A percentile compares a stretch with the other conserved stretches of the same genome.
These are phyloP conservation scores for Xanthoparmelia taractica DNA, from an alignment of 495 filamentous ascomycete genomes.

Conservation along the genomic window DNA sequence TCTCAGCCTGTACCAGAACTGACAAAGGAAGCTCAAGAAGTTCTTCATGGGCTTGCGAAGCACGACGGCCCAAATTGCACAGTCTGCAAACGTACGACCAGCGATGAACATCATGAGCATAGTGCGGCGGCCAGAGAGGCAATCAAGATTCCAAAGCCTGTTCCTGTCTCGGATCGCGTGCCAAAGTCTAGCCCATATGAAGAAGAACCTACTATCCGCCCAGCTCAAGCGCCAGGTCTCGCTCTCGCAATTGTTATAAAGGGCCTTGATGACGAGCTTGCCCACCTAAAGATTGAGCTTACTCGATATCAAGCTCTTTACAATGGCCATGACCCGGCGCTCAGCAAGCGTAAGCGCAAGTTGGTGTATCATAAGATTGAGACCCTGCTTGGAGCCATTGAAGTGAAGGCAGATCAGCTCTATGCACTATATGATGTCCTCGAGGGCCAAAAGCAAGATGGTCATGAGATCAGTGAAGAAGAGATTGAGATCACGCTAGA, in stretches of 20 bases:
- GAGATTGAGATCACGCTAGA: constrained; percentile 62
- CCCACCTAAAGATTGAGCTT: constrained; percentile 66
- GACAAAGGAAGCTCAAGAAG: constrained; percentile 47
- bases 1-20: constrained; percentile 32
- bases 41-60: constrained; percentile 49
- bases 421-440: constrained; percentile 86
- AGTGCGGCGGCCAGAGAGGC: constrained; percentile 39
- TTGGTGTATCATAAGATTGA: constrained; percentile 57
- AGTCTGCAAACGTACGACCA: constrained; percentile 53
- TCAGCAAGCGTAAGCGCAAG: constrained; percentile 62
- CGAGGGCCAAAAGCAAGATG: constrained; percentile 65
- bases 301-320: constrained; percentile 51
- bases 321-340: constrained; percentile 58
- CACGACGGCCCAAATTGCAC: constrained; percentile 67
- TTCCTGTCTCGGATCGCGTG: constrained; percentile 64
- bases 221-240: constrained; percentile 61
- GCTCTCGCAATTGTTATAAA: constrained; percentile 78
- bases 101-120: constrained; percentile 26
- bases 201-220: constrained; percentile 69
- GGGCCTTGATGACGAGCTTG: constrained; percentile 70
- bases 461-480: constrained; percentile 55
- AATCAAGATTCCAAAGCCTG: constrained; percentile 56
- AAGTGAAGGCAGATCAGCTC: constrained; percentile 77
- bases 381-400: constrained; percentile 54
- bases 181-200: constrained; percentile 44